phyloP scores from a whole-genome alignment of 371 early-diverging fungal species.

The Sporodiniella umbellata region DNA sequence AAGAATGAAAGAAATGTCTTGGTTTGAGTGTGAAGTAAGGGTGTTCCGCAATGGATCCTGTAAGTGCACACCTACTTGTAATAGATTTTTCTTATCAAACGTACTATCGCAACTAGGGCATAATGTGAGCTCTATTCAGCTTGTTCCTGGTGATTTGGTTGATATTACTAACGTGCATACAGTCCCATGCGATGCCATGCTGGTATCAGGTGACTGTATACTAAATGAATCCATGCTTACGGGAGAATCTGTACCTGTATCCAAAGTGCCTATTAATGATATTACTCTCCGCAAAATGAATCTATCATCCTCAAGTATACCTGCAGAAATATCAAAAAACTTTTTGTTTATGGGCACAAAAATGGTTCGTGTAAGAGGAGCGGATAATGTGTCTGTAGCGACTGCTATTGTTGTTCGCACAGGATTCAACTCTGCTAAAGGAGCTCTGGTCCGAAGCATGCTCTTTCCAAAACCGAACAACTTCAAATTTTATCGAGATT shows the following conservation, averaged over 20 bases:
- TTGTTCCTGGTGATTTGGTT: slow-evolving; percentile 95
- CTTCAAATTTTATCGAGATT: slow-evolving; percentile 95
- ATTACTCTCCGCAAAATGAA: slow-evolving; percentile 69
- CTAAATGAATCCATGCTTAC: slow-evolving; percentile 99
- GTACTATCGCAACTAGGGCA: slow-evolving; percentile 34
- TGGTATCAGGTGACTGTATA: slow-evolving; percentile 96
- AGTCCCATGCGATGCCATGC: slow-evolving; percentile 93
- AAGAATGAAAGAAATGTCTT: slow-evolving; percentile 84
- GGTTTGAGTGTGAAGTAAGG: slow-evolving; percentile 76
- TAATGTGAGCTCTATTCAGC: slow-evolving; percentile 72
- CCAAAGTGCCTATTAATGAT: slow-evolving; percentile 76
- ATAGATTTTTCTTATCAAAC: neutral
- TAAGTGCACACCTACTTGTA: slow-evolving; percentile 30
- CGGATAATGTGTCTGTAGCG: slow-evolving; percentile 43
- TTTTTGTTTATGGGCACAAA: slow-evolving; percentile 92
- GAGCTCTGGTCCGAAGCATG: slow-evolving; percentile 92
- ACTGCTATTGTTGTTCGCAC: slow-evolving; percentile 89
- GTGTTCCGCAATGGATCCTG: slow-evolving; percentile 71
- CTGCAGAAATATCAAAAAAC: slow-evolving; percentile 72
- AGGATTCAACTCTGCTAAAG: slow-evolving; percentile 98
- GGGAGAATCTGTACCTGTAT: slow-evolving; percentile 79
- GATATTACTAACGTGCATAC: slow-evolving; percentile 71
- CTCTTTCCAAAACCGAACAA: slow-evolving; percentile 92
- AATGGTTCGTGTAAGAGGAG: slow-evolving; percentile 78
- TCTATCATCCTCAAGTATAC: slow-evolving; percentile 64